Evolutionary conservation across 805 yeast species (phyloP).

Genomic region (Helenozyma baotianmanensis): DNA sequence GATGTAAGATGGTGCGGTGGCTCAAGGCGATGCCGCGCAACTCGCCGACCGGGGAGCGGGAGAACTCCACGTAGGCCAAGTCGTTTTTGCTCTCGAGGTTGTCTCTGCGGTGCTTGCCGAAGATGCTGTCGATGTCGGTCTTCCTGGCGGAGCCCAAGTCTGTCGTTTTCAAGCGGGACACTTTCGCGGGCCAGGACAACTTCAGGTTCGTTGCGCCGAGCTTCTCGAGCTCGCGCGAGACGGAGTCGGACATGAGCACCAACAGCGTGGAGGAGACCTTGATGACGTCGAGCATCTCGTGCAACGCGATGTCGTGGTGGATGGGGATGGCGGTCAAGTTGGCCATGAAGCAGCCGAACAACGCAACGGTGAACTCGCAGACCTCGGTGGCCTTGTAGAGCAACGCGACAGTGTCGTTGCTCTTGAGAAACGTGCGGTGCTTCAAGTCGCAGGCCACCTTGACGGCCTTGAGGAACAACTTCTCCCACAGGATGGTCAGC

Average conservation of each 20-base stretch:
- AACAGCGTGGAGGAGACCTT: constrained; percentile 70
- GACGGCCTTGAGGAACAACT: constrained; percentile 74
- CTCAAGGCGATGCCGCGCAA: constrained; percentile 89
- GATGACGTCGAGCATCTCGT: constrained; percentile 70
- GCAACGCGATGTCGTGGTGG: constrained; percentile 63
- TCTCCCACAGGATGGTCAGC: constrained; percentile 81
- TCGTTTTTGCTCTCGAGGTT: constrained; percentile 34
- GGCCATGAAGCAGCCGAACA: constrained; percentile 88
- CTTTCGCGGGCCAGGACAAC: constrained; percentile 68
- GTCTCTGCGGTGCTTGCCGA: constrained; percentile 11
- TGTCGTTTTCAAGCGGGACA: constrained; percentile 75
- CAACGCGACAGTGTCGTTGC: constrained; percentile 79
- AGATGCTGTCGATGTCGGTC: constrained; percentile 27
- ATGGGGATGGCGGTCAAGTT: constrained; percentile 95
- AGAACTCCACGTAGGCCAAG: constrained; percentile 89
- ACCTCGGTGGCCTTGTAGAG: constrained; percentile 82
- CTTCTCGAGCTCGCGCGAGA: constrained; percentile 69
- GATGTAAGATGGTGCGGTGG: constrained; percentile 83
- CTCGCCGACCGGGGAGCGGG: constrained; percentile 87
- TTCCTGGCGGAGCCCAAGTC: constrained; percentile 67
- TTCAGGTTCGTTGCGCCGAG: constrained; percentile 42
- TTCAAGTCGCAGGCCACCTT: constrained; percentile 81
- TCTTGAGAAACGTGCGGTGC: constrained; percentile 65
- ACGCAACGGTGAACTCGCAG: constrained; percentile 78
- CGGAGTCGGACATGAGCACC: constrained; percentile 76